phyloP scores from a whole-genome alignment of 345 rosid genomes.

The Eucalyptus decipiens region DNA sequence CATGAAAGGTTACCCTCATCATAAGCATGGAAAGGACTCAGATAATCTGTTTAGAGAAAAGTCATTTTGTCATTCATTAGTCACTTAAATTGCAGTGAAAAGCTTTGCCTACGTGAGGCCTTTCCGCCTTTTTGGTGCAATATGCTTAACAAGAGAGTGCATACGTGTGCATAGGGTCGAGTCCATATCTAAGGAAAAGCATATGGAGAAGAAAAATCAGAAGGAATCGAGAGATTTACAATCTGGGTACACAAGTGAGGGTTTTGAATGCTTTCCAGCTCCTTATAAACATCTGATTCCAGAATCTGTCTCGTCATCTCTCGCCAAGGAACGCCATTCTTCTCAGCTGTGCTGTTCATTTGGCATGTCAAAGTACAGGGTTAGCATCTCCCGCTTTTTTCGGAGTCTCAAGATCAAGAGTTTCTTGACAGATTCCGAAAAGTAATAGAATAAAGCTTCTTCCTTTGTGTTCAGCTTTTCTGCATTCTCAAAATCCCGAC shows the following conservation, averaged over 20 bases:
- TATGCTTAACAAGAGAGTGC: neutral
- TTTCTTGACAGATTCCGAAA: neutral
- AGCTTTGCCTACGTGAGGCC: neutral
- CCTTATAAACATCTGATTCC: slow-evolving; percentile 52
- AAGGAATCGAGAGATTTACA: slow-evolving; percentile 12
- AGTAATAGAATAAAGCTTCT: neutral
- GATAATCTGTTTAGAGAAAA: slow-evolving; percentile 27
- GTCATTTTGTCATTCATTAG: neutral
- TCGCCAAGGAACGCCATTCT: slow-evolving; percentile 47
- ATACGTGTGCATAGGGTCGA: neutral
- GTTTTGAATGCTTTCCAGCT: slow-evolving; percentile 34
- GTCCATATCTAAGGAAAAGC: neutral
- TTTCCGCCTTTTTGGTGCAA: neutral
- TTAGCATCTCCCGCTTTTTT: neutral
- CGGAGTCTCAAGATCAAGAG: neutral
- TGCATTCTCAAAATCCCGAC: neutral
- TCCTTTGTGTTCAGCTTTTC: neutral
- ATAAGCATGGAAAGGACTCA: slow-evolving; percentile 63
- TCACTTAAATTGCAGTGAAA: neutral
- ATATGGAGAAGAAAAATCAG: neutral
- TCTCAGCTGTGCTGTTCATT: slow-evolving; percentile 53
- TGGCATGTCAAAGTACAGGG: neutral
- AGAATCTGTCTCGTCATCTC: slow-evolving; percentile 40
- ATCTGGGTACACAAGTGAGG: slow-evolving; percentile 37
- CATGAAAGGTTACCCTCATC: slow-evolving; percentile 68